Evolutionary conservation across 1,139 yeast species (phyloP).

Genomic region (Saccharomyces hybrid): DNA sequence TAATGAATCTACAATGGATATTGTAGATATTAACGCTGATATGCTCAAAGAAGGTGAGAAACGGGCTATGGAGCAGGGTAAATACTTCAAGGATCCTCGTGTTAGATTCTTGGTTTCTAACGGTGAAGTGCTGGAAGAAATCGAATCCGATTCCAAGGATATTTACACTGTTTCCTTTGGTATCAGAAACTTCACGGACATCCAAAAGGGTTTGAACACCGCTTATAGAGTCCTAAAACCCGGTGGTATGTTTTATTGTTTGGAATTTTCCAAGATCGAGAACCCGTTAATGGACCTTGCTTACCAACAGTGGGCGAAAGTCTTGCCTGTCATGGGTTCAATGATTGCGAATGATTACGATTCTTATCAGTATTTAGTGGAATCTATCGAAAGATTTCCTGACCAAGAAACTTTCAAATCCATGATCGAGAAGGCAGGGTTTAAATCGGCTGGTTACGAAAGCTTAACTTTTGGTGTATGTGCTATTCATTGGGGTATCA

Average conservation of each 20-base stretch:
- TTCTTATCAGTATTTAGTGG: conserved; percentile 91
- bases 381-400: conserved; percentile 87
- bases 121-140: conserved; percentile 81
- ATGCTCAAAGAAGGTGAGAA: conserved; percentile 90
- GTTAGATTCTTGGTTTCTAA: conserved; percentile 81
- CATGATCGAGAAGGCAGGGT: conserved; percentile 95
- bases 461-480: conserved; percentile 95
- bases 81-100: conserved; percentile 49
- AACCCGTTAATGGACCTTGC: conserved; percentile 65
- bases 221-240: conserved; percentile 94
- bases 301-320: conserved; percentile 82
- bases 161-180: conserved; percentile 96
- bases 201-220: conserved; percentile 86
- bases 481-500: conserved; percentile 92
- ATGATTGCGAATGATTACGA: conserved; percentile 91
- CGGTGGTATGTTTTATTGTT: conserved; percentile 97
- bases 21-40: conserved; percentile 92
- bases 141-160: conserved; percentile 84
- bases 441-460: conserved; percentile 88
- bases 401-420: conserved; percentile 81
- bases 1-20: conserved; percentile 68
- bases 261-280: conserved; percentile 89
- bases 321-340: conserved; percentile 93
- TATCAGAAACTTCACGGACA: conserved; percentile 89
- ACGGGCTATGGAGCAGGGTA: conserved; percentile 48